Evolutionary conservation across 1,284 basidiomycete genomes (phyloP).

Genomic region (Tylopilus sp.): DNA sequence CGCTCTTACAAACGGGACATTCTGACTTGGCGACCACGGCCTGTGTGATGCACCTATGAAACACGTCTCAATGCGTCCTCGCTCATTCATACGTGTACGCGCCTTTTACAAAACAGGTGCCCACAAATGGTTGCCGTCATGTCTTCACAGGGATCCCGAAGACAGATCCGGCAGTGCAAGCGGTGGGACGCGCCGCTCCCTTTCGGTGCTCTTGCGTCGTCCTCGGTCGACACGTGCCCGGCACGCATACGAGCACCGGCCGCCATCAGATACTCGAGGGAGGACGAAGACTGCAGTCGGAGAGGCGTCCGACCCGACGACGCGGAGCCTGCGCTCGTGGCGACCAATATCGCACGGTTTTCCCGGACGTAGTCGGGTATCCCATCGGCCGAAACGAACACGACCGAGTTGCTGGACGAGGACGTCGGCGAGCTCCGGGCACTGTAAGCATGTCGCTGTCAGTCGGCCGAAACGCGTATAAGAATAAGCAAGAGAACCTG

Average conservation of each 20-base stretch:
- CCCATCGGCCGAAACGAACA: conserved; percentile 32
- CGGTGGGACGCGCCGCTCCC: conserved; percentile 2
- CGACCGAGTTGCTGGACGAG: conserved; percentile 24
- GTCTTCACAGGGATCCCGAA: conserved; percentile 43
- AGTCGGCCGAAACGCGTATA: background rate
- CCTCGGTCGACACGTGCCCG: background rate
- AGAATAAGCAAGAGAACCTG: conserved; percentile 14
- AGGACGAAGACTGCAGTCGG: conserved; percentile 19
- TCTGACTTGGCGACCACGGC: conserved; percentile 43
- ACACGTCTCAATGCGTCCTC: background rate
- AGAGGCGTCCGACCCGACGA: conserved; percentile 24
- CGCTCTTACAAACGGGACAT: conserved; percentile 49
- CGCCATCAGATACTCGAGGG: conserved; percentile 13
- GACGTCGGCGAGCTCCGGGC: conserved; percentile 10
- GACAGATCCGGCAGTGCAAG: conserved; percentile 48
- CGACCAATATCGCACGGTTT: conserved; percentile 33
- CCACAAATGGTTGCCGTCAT: conserved; percentile 57
- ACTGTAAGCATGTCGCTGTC: conserved; percentile 5
- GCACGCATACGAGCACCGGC: background rate
- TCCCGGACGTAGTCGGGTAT: conserved; percentile 34
- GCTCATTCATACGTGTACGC: conserved; percentile 21
- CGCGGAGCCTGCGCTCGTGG: conserved; percentile 29
- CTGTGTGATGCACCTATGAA: conserved; percentile 48
- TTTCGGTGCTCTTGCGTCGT: background rate
- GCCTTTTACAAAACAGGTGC: conserved; percentile 58